A percentile compares a stretch with the other conserved stretches of the same genome.
These are phyloP conservation scores for Bipolaris oryzae DNA, from an alignment of 2,329 filamentous ascomycete species.

Conservation along the genomic window DNA sequence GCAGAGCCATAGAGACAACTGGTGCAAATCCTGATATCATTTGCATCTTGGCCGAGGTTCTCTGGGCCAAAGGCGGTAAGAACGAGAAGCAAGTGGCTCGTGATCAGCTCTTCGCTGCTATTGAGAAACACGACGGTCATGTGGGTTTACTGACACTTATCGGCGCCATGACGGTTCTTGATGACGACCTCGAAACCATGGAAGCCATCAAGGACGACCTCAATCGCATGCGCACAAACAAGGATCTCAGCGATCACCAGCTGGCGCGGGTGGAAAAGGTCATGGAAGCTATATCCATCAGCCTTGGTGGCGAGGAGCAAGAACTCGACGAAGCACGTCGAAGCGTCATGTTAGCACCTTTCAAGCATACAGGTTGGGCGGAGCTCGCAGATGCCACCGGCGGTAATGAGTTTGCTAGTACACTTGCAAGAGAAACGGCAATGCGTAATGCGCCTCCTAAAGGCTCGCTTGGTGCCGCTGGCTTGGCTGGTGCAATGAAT, in stretches of 20 bases:
- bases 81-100: conserved; percentile 77
- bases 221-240: conserved; percentile 70
- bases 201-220: conserved; percentile 83
- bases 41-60: conserved; percentile 85
- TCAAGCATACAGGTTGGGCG: conserved; percentile 80
- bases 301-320: conserved; percentile 56
- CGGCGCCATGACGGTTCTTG: conserved; percentile 81
- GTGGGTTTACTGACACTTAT: conserved; percentile 80
- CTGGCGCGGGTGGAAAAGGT: conserved; percentile 75
- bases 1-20: conserved; percentile 78
- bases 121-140: conserved; percentile 76
- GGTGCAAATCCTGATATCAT: conserved; percentile 79
- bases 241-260: conserved; percentile 66
- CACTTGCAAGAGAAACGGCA: conserved; percentile 84
- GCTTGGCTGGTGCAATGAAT: conserved; percentile 74
- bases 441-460: conserved; percentile 73
- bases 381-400: conserved; percentile 66
- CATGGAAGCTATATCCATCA: conserved; percentile 72
- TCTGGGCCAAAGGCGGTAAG: conserved; percentile 86
- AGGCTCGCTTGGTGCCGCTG: conserved; percentile 69
- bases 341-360: conserved; percentile 81
- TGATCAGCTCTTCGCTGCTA: conserved; percentile 77
- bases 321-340: conserved; percentile 70
- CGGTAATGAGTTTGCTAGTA: conserved; percentile 60
- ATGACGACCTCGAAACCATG: conserved; percentile 77